Conservation (phyloP, 148 eudicot species). For the Polygonum aviculare region DNA sequence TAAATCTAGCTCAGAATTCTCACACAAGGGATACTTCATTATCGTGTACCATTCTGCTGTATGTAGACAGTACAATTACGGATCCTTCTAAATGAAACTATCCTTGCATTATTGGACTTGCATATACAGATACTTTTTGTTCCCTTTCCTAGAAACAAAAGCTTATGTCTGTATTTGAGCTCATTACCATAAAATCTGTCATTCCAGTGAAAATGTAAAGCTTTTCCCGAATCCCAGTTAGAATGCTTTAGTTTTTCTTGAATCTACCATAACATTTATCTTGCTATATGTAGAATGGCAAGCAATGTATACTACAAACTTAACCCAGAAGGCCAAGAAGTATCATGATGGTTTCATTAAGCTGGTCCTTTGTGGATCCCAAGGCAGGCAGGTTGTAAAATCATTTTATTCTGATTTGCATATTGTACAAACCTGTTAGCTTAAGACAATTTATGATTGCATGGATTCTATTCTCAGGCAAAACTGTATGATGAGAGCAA, state of each 20-base stretch:
- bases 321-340: conserved; percentile 83
- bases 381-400: conserved; percentile 59
- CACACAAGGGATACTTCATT: background rate
- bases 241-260: background rate
- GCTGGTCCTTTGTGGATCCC: conserved; percentile 49
- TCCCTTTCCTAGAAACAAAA: background rate
- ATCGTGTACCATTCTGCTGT: background rate
- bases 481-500: conserved; percentile 55
- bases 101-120: background rate
- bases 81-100: background rate
- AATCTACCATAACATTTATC: conserved; percentile 12
- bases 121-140: background rate
- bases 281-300: conserved; percentile 62
- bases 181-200: background rate
- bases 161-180: background rate
- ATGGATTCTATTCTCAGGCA: conserved; percentile 32
- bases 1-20: background rate
- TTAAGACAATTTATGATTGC: background rate
- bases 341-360: conserved; percentile 79
- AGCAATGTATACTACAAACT: conserved; percentile 66
- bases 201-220: background rate
- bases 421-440: background rate
- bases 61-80: background rate
- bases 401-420: background rate
- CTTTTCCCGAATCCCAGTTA: background rate